Percentiles rank a stretch among this genome's conserved stretches.
Evolutionary conservation across 2,329 filamentous ascomycete species (phyloP).

Genomic region (Xylaria digitata): DNA sequence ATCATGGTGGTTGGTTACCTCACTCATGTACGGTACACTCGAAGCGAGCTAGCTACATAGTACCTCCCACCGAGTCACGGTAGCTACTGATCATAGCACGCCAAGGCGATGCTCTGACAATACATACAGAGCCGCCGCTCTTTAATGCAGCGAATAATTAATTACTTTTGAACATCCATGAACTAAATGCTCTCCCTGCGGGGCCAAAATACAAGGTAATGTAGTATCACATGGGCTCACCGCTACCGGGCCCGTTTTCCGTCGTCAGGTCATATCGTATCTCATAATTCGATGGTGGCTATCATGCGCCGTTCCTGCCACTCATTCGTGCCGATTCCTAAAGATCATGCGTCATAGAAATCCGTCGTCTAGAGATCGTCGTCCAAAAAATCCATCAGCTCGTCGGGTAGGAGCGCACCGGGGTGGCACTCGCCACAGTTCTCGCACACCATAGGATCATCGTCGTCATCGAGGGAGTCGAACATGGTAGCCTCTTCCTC

Average conservation of each 20-base stretch:
- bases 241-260: constrained; percentile 14
- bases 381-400: constrained; percentile 47
- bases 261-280: constrained; percentile 19
- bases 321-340: constrained; percentile 5
- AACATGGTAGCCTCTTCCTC: constrained; percentile 48
- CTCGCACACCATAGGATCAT: constrained; percentile 44
- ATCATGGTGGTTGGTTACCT: background rate
- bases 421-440: constrained; percentile 50
- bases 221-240: constrained; percentile 43
- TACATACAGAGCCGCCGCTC: constrained; percentile 8
- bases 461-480: constrained; percentile 45
- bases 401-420: constrained; percentile 46
- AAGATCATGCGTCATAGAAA: background rate
- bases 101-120: background rate
- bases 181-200: constrained; percentile 9
- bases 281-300: background rate
- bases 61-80: background rate
- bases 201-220: constrained; percentile 35
- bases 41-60: background rate
- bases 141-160: background rate
- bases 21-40: background rate
- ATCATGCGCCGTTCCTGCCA: background rate
- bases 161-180: constrained; percentile 15
- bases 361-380: constrained; percentile 34
- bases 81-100: background rate